Conservation (phyloP, 2,329 filamentous ascomycete genomes). For the Lithohypha guttulata region DNA sequence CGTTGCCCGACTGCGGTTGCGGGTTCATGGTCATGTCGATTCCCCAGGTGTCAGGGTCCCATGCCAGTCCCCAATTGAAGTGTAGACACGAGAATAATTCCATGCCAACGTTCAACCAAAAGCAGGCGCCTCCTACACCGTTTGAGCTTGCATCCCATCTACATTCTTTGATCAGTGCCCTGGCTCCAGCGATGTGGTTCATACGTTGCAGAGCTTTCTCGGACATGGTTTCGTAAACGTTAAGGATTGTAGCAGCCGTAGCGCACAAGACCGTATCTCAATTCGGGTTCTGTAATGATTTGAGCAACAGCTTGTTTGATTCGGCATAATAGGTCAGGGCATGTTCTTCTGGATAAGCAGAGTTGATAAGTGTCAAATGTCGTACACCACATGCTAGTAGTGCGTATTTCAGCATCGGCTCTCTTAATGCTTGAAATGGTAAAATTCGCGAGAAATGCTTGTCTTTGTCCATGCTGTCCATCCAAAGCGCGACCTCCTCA, state of each 20-base stretch:
- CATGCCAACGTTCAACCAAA: slow-evolving; percentile 87
- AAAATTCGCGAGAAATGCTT: slow-evolving; percentile 79
- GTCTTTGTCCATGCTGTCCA: slow-evolving; percentile 78
- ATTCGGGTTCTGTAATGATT: slow-evolving; percentile 70
- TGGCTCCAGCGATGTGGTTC: slow-evolving; percentile 77
- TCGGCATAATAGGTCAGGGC: slow-evolving; percentile 76
- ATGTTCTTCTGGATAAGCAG: slow-evolving; percentile 62
- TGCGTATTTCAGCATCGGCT: slow-evolving; percentile 81
- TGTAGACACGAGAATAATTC: slow-evolving; percentile 81
- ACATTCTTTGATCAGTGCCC: slow-evolving; percentile 79
- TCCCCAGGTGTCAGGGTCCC: slow-evolving; percentile 85
- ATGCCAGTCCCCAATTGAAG: slow-evolving; percentile 76
- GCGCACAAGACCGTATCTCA: slow-evolving; percentile 76
- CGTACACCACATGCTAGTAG: slow-evolving; percentile 80
- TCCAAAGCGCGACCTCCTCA: slow-evolving; percentile 82
- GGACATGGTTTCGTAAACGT: slow-evolving; percentile 89
- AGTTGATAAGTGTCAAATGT: slow-evolving; percentile 62
- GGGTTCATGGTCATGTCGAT: slow-evolving; percentile 64
- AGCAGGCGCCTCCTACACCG: slow-evolving; percentile 77
- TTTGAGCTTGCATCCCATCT: slow-evolving; percentile 71
- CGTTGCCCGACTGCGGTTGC: slow-evolving; percentile 46
- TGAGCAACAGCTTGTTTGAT: slow-evolving; percentile 66
- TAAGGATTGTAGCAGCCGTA: slow-evolving; percentile 75
- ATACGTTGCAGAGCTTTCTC: slow-evolving; percentile 68
- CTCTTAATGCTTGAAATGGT: slow-evolving; percentile 70